phyloP scores from a whole-genome alignment of 257 asterid species.

The Sherardia arvensis region DNA sequence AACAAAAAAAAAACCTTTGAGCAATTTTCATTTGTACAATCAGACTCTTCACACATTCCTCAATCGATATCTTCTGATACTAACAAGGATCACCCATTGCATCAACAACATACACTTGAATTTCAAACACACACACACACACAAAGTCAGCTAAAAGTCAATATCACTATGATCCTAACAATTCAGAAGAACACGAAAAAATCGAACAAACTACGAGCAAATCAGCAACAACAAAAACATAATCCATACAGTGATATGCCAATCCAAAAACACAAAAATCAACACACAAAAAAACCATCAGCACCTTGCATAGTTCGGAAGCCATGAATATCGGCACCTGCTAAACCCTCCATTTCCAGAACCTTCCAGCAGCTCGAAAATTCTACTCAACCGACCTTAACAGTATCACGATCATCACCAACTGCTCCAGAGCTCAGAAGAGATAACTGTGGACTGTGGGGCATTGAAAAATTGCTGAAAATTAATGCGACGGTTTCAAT shows the following conservation, averaged over 20 bases:
- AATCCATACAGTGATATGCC: not conserved
- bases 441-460: not conserved
- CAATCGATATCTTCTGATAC: not conserved
- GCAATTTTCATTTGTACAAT: no score
- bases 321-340: constrained; percentile 84
- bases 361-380: not conserved
- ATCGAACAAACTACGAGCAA: not conserved
- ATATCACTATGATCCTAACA: not conserved
- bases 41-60: not conserved
- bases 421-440: constrained; percentile 1
- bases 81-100: not conserved
- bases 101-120: not conserved
- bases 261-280: not conserved
- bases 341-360: constrained; percentile 39
- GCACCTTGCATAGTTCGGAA: constrained; percentile 74
- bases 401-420: not conserved
- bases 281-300: not conserved
- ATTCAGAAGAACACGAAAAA: not conserved
- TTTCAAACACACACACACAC: not conserved
- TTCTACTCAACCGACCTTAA: not conserved
- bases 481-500: not conserved
- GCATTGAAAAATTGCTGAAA: not conserved
- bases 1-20: not conserved
- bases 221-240: not conserved
- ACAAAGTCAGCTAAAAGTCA: constrained; percentile 1